Evolutionary conservation across 2,329 filamentous ascomycete genomes (phyloP).

Genomic region (Tolypocladium capitatum): DNA sequence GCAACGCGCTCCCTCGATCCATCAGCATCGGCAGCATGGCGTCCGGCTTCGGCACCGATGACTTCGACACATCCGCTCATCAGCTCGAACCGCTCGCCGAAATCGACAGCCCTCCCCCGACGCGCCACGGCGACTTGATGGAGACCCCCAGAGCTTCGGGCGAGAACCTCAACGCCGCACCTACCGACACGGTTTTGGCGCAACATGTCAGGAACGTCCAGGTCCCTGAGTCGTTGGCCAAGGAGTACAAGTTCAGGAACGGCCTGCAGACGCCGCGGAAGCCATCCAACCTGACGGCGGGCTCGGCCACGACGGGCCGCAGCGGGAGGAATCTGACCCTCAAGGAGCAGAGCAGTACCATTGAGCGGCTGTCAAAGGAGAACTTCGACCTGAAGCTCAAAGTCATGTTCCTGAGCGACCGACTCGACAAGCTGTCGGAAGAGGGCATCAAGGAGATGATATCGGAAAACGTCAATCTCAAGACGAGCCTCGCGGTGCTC

Average conservation of each 20-base stretch:
- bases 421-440: conserved; percentile 83
- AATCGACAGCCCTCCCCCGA: conserved; percentile 26
- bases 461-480: conserved; percentile 89
- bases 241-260: conserved; percentile 70
- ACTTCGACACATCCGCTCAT: conserved; percentile 30
- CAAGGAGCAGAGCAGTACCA: conserved; percentile 95
- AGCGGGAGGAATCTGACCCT: conserved; percentile 66
- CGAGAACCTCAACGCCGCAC: conserved; percentile 42
- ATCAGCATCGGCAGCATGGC: conserved; percentile 84
- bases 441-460: conserved; percentile 98
- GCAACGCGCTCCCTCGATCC: conserved; percentile 53
- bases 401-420: conserved; percentile 91
- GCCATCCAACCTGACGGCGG: conserved; percentile 28
- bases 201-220: conserved; percentile 83
- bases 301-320: conserved; percentile 34
- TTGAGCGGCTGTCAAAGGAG: conserved; percentile 91
- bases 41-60: conserved; percentile 50
- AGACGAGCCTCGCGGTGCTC: conserved; percentile 75
- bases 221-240: conserved; percentile 76
- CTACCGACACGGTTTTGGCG: conserved; percentile 78
- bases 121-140: conserved; percentile 33
- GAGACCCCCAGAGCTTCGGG: conserved; percentile 56
- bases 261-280: conserved; percentile 47
- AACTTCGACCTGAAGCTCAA: conserved; percentile 97
- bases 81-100: conserved; percentile 39